Evolutionary conservation across 1,284 basidiomycete genomes (phyloP).

Genomic region (Cerrena zonata): DNA sequence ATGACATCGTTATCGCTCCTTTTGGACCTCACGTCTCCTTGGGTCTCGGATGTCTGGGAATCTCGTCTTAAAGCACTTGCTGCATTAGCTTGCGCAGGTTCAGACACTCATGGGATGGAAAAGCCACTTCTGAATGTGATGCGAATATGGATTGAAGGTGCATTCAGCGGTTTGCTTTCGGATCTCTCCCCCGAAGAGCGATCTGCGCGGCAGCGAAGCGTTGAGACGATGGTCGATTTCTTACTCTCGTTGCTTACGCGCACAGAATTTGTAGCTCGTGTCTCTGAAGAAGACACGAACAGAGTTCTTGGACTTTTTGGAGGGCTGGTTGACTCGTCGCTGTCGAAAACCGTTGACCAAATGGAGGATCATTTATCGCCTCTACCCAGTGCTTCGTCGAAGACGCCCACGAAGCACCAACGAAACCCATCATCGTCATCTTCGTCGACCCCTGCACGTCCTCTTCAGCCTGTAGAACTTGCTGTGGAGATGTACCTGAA

Average conservation of each 20-base stretch:
- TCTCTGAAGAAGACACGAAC: conserved; percentile 50
- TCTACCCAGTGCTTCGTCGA: conserved; percentile 23
- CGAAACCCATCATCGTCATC: conserved; percentile 51
- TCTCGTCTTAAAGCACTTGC: conserved; percentile 59
- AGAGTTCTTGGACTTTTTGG: conserved; percentile 55
- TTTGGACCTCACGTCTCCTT: conserved; percentile 36
- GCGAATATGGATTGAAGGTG: conserved; percentile 57
- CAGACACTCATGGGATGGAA: conserved; percentile 63
- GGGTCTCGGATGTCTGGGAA: conserved; percentile 65
- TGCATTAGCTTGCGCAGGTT: conserved; percentile 52
- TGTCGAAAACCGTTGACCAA: conserved; percentile 25
- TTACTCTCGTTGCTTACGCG: conserved; percentile 46
- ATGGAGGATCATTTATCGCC: conserved; percentile 9
- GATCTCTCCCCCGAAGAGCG: conserved; percentile 38
- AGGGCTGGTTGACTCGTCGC: conserved; percentile 47
- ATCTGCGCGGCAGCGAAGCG: conserved; percentile 53
- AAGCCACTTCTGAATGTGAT: conserved; percentile 47
- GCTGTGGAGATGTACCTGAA: conserved; percentile 58
- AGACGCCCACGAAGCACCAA: conserved; percentile 38
- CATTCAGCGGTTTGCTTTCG: conserved; percentile 49
- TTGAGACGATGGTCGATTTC: conserved; percentile 54
- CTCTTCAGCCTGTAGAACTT: conserved; percentile 46
- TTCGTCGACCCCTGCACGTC: conserved; percentile 32
- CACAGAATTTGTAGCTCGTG: conserved; percentile 48
- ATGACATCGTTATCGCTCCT: conserved; percentile 65